Base-by-base conservation (phyloP, 139 green algal species). In the Mychonastes homosphaera region DNA sequence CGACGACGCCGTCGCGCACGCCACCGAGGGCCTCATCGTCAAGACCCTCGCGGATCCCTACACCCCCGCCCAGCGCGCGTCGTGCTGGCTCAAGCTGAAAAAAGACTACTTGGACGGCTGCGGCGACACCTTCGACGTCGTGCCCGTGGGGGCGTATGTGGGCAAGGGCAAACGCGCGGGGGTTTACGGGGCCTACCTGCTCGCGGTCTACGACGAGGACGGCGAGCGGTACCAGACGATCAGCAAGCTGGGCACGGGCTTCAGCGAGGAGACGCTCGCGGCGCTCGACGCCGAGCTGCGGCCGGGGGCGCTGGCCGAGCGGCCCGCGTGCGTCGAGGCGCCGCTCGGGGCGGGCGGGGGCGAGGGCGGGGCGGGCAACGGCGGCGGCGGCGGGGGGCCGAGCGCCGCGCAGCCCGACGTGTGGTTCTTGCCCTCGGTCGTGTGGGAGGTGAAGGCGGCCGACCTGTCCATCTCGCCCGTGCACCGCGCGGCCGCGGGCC, bases 381-480 rank as follows among this genome's bases (percentile, higher is more conserved):
- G 58, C 51, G 12, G 2, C 23, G 21, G 7, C 10, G 21, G 41
- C 6, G 41, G 5, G 21, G 10, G 23, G 73, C 73, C 41, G 84
- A 92, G 44, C 69, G 48, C 5, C 66, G 82, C 12, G 53, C 77
- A n/a, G 43, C 88, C 88, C 2, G 89, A 98, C 54, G 86, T 96
- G 8, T 98, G 91, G 91, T 96, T 98, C 65, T 84, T 94, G 15
- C 43, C 87, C 30, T 65, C 75, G 45, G 44, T 69, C 27, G 89
- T 96, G 56, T 99, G 92, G 92, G 92, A 99, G 78, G 84, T 99
- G 27, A 97, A 97, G 75, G 86, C 84, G 1, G 92, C 92, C 0
- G 91, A 99, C 70, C 68, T 99, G 63, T 94, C 83, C 46, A 92
- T 99, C 58, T 87, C 69, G 35, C 92, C 92, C 10, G 61, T 87